Percentiles rank a stretch among this genome's conserved stretches.
Conservation (phyloP, 768 basidiomycete species). For the Sarcodon aspratus region DNA sequence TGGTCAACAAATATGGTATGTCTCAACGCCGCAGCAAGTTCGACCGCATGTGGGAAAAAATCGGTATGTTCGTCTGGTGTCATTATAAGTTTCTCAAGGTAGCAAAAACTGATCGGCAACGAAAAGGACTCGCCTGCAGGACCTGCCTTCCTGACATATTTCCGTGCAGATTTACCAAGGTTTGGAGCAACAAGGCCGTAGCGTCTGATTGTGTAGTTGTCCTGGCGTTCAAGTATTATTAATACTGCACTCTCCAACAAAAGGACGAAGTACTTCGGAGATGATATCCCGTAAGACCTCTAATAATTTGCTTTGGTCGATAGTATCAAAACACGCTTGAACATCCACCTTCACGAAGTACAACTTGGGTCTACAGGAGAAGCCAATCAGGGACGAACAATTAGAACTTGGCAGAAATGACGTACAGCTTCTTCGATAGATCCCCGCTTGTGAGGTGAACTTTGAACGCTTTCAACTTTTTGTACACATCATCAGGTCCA, state of each 20-base stretch:
- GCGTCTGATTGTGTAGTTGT: conserved; percentile 58
- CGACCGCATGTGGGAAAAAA: conserved; percentile 59
- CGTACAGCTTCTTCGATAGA: conserved; percentile 41
- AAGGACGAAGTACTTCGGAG: conserved; percentile 39
- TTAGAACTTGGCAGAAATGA: background rate
- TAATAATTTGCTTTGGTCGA: conserved; percentile 79
- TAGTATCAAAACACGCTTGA: conserved; percentile 92
- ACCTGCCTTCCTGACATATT: conserved; percentile 47
- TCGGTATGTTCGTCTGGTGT: conserved; percentile 59
- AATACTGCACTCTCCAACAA: background rate
- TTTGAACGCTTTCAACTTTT: conserved; percentile 64
- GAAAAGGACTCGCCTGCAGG: conserved; percentile 43
- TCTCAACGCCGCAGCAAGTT: conserved; percentile 54
- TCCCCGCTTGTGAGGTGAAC: conserved; percentile 24
- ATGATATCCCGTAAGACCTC: conserved; percentile 65
- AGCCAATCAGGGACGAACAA: background rate
- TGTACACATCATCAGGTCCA: conserved; percentile 73
- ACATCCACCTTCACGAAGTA: conserved; percentile 98
- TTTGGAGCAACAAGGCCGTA: conserved; percentile 55
- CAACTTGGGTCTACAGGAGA: conserved; percentile 53
- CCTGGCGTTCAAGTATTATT: conserved; percentile 27
- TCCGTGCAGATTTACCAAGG: conserved; percentile 44
- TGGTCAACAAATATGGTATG: conserved; percentile 84
- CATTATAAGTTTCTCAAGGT: background rate
- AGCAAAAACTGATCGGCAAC: background rate